Evolutionary conservation across 805 yeast genomes (phyloP).

Genomic region (Metschnikowia drakensbergensis): DNA sequence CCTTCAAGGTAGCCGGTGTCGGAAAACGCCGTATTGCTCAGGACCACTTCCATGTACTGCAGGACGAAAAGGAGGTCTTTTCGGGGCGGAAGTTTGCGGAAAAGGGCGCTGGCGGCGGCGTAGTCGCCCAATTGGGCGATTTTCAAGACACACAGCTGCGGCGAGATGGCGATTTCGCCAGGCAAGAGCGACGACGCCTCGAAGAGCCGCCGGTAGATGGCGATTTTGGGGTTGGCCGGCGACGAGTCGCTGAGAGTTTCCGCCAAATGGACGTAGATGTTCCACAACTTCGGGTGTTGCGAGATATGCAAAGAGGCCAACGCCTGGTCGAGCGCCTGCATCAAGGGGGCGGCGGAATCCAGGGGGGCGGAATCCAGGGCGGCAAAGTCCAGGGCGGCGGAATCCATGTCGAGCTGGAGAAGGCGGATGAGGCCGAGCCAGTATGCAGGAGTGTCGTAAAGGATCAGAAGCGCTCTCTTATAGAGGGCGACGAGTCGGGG

Average conservation of each 20-base stretch:
- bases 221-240: slow-evolving; percentile 21
- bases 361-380: background rate
- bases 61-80: slow-evolving; percentile 4
- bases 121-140: slow-evolving; percentile 29
- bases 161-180: background rate
- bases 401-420: background rate
- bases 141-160: slow-evolving; percentile 19
- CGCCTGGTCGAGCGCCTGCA: slow-evolving; percentile 43
- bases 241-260: slow-evolving; percentile 39
- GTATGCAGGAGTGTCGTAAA: slow-evolving; percentile 10
- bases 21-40: background rate
- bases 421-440: slow-evolving; percentile 13
- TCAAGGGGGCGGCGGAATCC: background rate
- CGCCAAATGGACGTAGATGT: slow-evolving; percentile 52
- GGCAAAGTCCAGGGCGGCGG: background rate
- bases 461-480: slow-evolving; percentile 8
- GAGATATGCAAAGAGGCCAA: slow-evolving; percentile 46
- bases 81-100: slow-evolving; percentile 13
- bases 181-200: slow-evolving; percentile 7
- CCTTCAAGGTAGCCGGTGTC: slow-evolving; percentile 6
- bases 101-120: slow-evolving; percentile 26
- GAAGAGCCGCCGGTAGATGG: slow-evolving; percentile 31
- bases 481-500: slow-evolving; percentile 3
- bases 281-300: slow-evolving; percentile 46
- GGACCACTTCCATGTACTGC: slow-evolving; percentile 7